These are phyloP conservation scores for Ceratopteris richardii DNA, from an alignment of 75 land plant species.

Conservation along the genomic window DNA sequence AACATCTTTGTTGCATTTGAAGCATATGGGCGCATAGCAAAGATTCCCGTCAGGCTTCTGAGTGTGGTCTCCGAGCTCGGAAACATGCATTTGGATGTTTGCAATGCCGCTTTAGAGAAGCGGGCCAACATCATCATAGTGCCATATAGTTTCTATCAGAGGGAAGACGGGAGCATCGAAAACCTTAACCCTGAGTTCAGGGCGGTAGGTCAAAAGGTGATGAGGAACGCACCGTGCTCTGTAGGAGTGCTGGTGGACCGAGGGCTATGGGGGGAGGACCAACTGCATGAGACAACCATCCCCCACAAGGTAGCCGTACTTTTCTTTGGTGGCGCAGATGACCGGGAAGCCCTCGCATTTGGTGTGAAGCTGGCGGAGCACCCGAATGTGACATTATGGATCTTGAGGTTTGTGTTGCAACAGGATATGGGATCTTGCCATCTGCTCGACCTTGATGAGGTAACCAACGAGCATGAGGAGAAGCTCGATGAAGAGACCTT, in stretches of 20 bases:
- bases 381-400: conserved; percentile 20
- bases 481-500: neutral
- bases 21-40: conserved; percentile 41
- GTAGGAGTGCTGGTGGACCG: neutral
- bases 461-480: neutral
- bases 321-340: conserved; percentile 58
- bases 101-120: neutral
- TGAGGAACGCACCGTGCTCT: neutral
- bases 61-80: neutral
- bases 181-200: neutral
- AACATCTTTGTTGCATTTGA: conserved; percentile 37
- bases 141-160: conserved; percentile 7
- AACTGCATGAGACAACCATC: neutral
- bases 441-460: neutral
- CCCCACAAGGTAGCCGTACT: conserved; percentile 25
- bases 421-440: neutral
- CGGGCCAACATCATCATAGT: neutral
- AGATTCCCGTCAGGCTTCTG: conserved; percentile 8
- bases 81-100: neutral
- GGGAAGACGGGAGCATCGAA: neutral
- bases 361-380: conserved; percentile 24
- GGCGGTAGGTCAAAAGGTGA: neutral
- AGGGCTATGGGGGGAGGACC: neutral
- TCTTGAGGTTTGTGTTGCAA: conserved; percentile 23
- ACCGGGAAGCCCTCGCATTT: conserved; percentile 44